Percentiles rank a stretch among this genome's conserved stretches.
Conservation (phyloP, 1,284 basidiomycete genomes). For the Bjerkandera adusta region DNA sequence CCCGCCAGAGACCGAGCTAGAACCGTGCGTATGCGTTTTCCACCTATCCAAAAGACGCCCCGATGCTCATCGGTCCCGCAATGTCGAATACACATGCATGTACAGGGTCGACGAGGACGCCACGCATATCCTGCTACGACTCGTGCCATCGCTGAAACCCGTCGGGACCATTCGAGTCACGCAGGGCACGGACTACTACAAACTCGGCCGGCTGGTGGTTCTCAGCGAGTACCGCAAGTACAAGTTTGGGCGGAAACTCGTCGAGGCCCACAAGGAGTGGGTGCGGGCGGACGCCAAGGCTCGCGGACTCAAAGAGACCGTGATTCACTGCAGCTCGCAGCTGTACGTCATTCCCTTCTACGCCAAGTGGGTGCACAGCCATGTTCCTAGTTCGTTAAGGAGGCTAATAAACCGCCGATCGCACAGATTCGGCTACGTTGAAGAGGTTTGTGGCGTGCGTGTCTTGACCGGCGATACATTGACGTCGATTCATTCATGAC, state of each 20-base stretch:
- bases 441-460: slow-evolving; percentile 48
- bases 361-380: slow-evolving; percentile 51
- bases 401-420: not conserved
- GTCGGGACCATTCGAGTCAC: slow-evolving; percentile 65
- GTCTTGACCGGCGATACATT: slow-evolving; percentile 2
- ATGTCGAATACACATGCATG: not conserved
- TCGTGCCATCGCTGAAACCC: slow-evolving; percentile 54
- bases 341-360: slow-evolving; percentile 71
- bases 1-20: slow-evolving; percentile 67
- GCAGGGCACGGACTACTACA: slow-evolving; percentile 45
- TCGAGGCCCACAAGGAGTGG: slow-evolving; percentile 59
- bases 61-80: not conserved
- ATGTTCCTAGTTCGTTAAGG: slow-evolving; percentile 8
- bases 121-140: slow-evolving; percentile 68
- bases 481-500: slow-evolving; percentile 14
- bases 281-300: slow-evolving; percentile 37
- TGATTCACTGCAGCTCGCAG: slow-evolving; percentile 65
- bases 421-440: slow-evolving; percentile 65
- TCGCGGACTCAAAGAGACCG: slow-evolving; percentile 26
- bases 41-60: slow-evolving; percentile 6
- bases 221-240: slow-evolving; percentile 61
- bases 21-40: slow-evolving; percentile 49
- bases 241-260: slow-evolving; percentile 62
- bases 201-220: slow-evolving; percentile 68
- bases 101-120: slow-evolving; percentile 57